Base-by-base conservation (phyloP, 306 rosid genomes). In the Clitoria ternatea region DNA sequence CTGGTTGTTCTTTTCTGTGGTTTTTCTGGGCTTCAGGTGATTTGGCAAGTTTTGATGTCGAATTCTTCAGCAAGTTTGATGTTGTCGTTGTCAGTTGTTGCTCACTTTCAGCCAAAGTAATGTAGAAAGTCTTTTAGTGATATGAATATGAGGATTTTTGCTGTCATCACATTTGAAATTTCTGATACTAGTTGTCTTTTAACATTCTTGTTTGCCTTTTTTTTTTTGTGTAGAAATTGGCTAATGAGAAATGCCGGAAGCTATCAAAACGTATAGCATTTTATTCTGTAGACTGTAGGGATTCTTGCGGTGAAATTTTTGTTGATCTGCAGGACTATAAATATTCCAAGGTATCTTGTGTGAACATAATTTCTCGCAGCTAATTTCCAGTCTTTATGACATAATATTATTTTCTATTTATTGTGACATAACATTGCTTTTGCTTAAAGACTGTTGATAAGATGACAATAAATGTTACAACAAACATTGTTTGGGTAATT, bases 271-370 rank as follows among this genome's bases (percentile, higher is more conserved):
- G 80, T 5, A 73, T 91, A 73, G 88, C 97, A 43, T 94, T 94
- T 82, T 90, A 89, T 82, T 65, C 96, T 12, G 96, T 90, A 74
- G 97, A 90, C 50, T 90, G 96, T 65, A 85, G 91, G 83, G 97
- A 94, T 72, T 90, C 98, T 23, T 94, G 89, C 81, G 97, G 98
- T 50, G 97, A 94, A 90, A 84, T 94, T 72, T 94, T 94, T 86
- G 96, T 90, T 72, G 97, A 94, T 69, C 86, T 94, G 69, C 94
- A 82, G 76, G 83, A 87, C 63, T 88, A 94, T 79, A 84, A 72
- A 59, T 90, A 89, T 74, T 85, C 94, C 2, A 90, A 89, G 96
- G 99, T 91, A 68, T 45, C 7, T 54, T 24, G 30, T 62, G 23
- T 62, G 32, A 39, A 70, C 68, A 20, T 69, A 13, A 37, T 65